Evolutionary conservation across 2,329 filamentous ascomycete species (phyloP), one percentile per base, ranked within the genome.

Genomic region (Xylariaceae sp.): DNA sequence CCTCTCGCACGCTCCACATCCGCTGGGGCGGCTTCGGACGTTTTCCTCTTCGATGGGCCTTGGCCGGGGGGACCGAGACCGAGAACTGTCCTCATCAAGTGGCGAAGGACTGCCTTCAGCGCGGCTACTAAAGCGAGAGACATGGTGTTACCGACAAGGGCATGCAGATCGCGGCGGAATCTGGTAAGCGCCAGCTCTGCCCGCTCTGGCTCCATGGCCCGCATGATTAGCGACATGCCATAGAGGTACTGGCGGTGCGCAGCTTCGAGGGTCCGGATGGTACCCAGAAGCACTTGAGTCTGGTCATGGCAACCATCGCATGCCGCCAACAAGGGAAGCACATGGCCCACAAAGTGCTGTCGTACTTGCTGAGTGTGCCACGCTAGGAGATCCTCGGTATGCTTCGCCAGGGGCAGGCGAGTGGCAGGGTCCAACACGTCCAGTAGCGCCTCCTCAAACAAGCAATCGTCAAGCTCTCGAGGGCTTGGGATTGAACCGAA

Each of bases 301-400:
- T 67, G 62, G 36, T 69, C 65, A 4, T 55, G 48, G 38, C 69
- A 62, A 41, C 56, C 53, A 30, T 65, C 62, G 43, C 73, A 73
- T 15, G 67, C 66, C 9, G 67, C 61, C 23, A 83, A 63, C 38
- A 76, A 55, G 14, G 77, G 76, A 38, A 78, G 61, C 12, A 80
- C 75, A 52, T 78, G 70, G 43, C 73, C 69, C 18, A 76, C 62
- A 51, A 81, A 81, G 57, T 83, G 78, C 43, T 69, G 66, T 28
- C 76, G 69, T 29, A 77, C 74, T 59, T 82, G 77, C 40, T 74
- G 69, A 16, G 70, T 72, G 54, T 81, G 74, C 78, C 78, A 83
- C 17, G 65, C 57, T 17, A 81, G 50, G 27, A 82, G 61, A 50
- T 81, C 71, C 27, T 78, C 74, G 11, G 70, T 76, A 41, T 72